Percentiles rank a stretch among this genome's conserved stretches.
Conservation (phyloP, 106 monocot species). For the Acorus gramineus region DNA sequence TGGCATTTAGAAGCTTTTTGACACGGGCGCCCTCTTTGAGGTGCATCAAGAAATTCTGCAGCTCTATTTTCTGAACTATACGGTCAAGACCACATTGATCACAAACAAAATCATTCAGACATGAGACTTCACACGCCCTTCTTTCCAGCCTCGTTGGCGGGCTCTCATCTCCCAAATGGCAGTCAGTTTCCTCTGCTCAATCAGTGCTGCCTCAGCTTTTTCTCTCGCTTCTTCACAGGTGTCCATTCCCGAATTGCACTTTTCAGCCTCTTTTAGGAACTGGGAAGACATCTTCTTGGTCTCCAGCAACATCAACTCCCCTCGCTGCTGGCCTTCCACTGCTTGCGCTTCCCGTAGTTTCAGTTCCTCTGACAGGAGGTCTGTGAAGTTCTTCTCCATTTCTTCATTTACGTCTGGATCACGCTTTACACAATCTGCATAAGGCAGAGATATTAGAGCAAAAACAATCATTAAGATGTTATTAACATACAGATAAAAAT, state of each 20-base stretch:
- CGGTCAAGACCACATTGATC: too few species aligned
- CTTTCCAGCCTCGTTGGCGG: slow-evolving; percentile 66
- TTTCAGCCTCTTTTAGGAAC: slow-evolving; percentile 93
- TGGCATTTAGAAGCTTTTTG: too few species aligned
- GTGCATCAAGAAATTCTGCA: too few species aligned
- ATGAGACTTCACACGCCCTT: slow-evolving; percentile 18
- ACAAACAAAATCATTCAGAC: not conserved
- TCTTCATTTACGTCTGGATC: slow-evolving; percentile 74
- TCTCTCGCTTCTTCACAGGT: slow-evolving; percentile 92
- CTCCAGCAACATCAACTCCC: slow-evolving; percentile 64
- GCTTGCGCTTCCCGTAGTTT: slow-evolving; percentile 72
- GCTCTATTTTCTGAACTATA: too few species aligned
- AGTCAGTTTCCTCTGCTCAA: slow-evolving; percentile 55
- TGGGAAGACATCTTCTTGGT: slow-evolving; percentile 87
- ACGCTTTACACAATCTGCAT: slow-evolving; percentile 67
- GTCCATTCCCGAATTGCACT: slow-evolving; percentile 94
- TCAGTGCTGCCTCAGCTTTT: slow-evolving; percentile 43
- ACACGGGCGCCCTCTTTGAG: too few species aligned
- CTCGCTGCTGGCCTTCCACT: slow-evolving; percentile 39
- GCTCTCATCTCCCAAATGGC: slow-evolving; percentile 77
- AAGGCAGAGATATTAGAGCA: not conserved
- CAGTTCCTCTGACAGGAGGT: slow-evolving; percentile 79
- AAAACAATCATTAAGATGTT: not conserved
- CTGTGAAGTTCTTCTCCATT: slow-evolving; percentile 76
- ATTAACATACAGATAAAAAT: too few species aligned